Conservation (phyloP, 306 rosid genomes). For the Pyrus bretschneideri region DNA sequence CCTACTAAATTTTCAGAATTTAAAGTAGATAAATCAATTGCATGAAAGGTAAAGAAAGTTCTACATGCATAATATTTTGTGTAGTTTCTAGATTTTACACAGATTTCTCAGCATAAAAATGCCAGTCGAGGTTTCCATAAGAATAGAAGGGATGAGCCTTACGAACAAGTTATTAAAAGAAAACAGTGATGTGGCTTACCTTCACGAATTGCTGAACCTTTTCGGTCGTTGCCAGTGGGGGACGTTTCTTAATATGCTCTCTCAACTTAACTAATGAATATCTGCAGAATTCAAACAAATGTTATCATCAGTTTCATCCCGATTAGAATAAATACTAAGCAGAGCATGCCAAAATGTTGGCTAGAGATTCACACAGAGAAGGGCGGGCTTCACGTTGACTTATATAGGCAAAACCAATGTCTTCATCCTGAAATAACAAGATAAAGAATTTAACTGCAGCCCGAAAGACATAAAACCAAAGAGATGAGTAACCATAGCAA, state of each 20-base stretch:
- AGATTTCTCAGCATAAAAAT: background rate
- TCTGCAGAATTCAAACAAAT: conserved; percentile 29
- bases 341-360: conserved; percentile 4
- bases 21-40: background rate
- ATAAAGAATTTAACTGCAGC: background rate
- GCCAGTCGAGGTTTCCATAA: background rate
- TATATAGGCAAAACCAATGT: conserved; percentile 80
- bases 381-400: conserved; percentile 90
- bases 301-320: background rate
- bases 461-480: conserved; percentile 1
- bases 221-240: conserved; percentile 90
- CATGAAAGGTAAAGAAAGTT: background rate
- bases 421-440: conserved; percentile 63
- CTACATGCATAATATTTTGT: background rate
- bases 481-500: conserved; percentile 3
- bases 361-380: conserved; percentile 69
- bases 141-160: background rate
- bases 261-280: conserved; percentile 68
- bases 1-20: background rate
- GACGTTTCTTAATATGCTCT: conserved; percentile 95
- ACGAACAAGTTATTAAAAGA: background rate
- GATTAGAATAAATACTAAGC: background rate
- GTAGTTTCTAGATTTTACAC: background rate
- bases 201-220: conserved; percentile 91
- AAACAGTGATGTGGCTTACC: conserved; percentile 37